Evolutionary conservation across 768 basidiomycete species (phyloP).

Genomic region (Boletus vinaceobasis): DNA sequence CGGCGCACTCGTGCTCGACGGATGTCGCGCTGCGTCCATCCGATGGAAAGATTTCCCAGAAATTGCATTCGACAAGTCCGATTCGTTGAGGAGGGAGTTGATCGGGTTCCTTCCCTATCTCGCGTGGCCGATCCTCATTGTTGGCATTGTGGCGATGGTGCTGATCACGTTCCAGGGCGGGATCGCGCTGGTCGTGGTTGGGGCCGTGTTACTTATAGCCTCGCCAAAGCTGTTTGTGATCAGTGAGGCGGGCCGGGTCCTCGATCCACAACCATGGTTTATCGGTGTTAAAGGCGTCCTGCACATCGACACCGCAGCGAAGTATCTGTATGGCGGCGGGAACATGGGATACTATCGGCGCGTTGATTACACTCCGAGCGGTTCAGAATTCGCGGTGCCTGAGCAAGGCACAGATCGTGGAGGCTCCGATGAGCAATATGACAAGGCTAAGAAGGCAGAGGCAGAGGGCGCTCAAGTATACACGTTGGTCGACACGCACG

Average conservation of each 20-base stretch:
- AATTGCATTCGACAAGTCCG: conserved; percentile 6
- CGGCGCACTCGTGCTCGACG: conserved; percentile 19
- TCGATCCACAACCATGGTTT: conserved; percentile 18
- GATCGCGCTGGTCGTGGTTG: not conserved
- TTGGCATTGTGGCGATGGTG: not conserved
- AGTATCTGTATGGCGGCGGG: conserved; percentile 16
- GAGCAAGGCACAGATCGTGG: not conserved
- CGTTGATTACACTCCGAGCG: conserved; percentile 13
- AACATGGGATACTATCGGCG: not conserved
- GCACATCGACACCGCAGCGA: conserved; percentile 2
- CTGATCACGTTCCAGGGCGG: not conserved
- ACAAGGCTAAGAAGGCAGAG: not conserved
- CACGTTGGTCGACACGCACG: conserved; percentile 17
- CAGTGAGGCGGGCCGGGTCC: conserved; percentile 19
- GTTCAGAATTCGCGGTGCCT: conserved; percentile 9
- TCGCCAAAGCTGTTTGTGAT: not conserved
- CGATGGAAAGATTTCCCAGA: conserved; percentile 21
- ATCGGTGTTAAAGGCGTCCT: conserved; percentile 21
- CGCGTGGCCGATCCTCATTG: conserved; percentile 6
- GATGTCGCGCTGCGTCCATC: conserved; percentile 16
- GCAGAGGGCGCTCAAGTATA: not conserved
- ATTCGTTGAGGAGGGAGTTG: conserved; percentile 7
- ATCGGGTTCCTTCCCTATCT: conserved; percentile 7
- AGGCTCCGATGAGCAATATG: conserved; percentile 5
- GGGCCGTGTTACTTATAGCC: not conserved